phyloP scores from a whole-genome alignment of 2,329 filamentous ascomycete species.

The Ophiocordyceps camponoti-rufipedis region DNA sequence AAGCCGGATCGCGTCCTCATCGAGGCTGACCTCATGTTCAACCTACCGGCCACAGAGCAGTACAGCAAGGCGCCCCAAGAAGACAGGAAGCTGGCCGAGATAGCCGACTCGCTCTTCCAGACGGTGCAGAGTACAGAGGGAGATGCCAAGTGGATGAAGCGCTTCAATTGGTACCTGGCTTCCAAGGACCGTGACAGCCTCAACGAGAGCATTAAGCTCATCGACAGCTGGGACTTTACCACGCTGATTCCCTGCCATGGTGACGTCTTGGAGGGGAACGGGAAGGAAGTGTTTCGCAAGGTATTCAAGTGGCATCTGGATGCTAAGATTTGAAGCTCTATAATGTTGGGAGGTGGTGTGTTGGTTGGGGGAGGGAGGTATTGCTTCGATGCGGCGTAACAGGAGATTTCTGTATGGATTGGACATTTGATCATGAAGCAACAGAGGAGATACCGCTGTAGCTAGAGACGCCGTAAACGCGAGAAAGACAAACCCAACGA shows the following conservation, averaged over 20 bases:
- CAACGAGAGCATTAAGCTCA: constrained; percentile 47
- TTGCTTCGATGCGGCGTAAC: too few relatives aligned
- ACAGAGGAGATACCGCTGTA: too few relatives aligned
- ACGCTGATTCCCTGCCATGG: constrained; percentile 85
- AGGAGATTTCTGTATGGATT: too few relatives aligned
- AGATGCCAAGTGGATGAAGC: constrained; percentile 54
- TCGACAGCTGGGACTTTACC: constrained; percentile 69
- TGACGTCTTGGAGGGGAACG: constrained; percentile 60
- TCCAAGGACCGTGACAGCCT: constrained; percentile 49
- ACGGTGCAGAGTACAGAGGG: constrained; percentile 43
- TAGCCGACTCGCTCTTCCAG: constrained; percentile 25
- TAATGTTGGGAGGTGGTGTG: neutral
- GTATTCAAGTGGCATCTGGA: constrained; percentile 69
- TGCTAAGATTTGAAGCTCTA: constrained; percentile 7
- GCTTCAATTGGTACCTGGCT: constrained; percentile 64
- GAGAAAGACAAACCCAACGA: too few relatives aligned
- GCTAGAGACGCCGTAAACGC: too few relatives aligned
- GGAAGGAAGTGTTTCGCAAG: constrained; percentile 58
- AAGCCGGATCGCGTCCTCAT: constrained; percentile 64
- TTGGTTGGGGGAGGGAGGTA: neutral
- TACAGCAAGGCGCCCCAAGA: constrained; percentile 47
- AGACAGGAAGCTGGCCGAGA: constrained; percentile 12
- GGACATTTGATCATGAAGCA: too few relatives aligned
- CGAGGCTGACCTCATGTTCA: constrained; percentile 83
- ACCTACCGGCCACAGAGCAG: constrained; percentile 74